Evolutionary conservation across 1,284 basidiomycete genomes (phyloP).

Genomic region (Apiotrichum laibachii): DNA sequence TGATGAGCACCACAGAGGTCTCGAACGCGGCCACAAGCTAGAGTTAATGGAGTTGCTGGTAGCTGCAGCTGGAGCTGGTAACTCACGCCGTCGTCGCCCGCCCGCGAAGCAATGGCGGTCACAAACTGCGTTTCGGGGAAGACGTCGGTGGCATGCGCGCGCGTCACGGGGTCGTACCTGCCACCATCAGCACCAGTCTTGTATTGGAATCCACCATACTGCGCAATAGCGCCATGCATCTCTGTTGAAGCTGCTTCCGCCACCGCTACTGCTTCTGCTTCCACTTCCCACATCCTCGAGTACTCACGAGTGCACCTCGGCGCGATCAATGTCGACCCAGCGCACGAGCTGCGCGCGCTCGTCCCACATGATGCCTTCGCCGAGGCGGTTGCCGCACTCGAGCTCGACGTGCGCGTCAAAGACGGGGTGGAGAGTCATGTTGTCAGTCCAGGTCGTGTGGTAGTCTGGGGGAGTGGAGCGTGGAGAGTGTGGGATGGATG

Average conservation of each 20-base stretch:
- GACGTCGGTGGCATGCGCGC: slow-evolving; percentile 30
- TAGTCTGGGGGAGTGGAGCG: too few relatives aligned
- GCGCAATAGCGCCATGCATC: too few relatives aligned
- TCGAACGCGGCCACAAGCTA: slow-evolving; percentile 19
- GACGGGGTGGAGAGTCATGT: too few relatives aligned
- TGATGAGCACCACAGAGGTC: slow-evolving; percentile 18
- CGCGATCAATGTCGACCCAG: slow-evolving; percentile 47
- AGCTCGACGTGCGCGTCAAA: slow-evolving; percentile 1
- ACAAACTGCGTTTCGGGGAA: slow-evolving; percentile 39
- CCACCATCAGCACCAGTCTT: neutral
- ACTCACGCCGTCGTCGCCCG: slow-evolving; percentile 29
- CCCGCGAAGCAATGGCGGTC: slow-evolving; percentile 34
- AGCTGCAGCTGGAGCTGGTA: slow-evolving; percentile 13
- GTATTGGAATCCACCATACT: too few relatives aligned
- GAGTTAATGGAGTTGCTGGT: neutral
- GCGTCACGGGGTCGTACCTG: slow-evolving; percentile 36
- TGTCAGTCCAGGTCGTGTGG: too few relatives aligned
- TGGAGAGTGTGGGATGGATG: too few relatives aligned
- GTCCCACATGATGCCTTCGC: slow-evolving; percentile 45
- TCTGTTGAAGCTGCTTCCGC: neutral
- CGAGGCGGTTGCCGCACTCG: neutral
- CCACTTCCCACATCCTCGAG: neutral
- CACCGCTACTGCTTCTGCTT: neutral
- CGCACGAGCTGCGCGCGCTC: slow-evolving; percentile 35
- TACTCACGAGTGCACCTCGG: slow-evolving; percentile 43